phyloP scores from a whole-genome alignment of 306 rosid species.

The Cyamopsis tetragonoloba region DNA sequence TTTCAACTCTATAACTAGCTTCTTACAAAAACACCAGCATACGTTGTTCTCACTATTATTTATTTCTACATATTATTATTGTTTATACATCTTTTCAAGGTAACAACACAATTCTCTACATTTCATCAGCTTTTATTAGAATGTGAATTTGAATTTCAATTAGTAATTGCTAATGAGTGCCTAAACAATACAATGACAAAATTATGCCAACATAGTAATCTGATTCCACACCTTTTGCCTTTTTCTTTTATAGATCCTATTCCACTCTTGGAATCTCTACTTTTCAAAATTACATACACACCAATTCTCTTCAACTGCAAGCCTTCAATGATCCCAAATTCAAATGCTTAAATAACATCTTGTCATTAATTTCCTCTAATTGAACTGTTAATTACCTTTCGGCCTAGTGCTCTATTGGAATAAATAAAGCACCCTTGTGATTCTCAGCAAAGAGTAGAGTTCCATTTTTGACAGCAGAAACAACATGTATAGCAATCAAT shows the following conservation, averaged over 20 bases:
- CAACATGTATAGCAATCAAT: not conserved
- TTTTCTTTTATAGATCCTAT: not conserved
- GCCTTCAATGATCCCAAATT: not conserved
- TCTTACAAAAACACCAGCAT: no score
- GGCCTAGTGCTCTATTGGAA: not conserved
- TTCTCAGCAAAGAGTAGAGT: not conserved
- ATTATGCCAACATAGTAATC: no score
- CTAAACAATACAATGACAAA: no score
- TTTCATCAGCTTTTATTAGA: no score
- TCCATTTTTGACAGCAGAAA: not conserved
- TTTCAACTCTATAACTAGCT: no score
- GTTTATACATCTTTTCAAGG: no score
- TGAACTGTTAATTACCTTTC: not conserved
- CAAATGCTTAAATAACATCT: conserved; percentile 3
- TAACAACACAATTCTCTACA: no score
- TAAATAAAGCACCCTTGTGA: no score
- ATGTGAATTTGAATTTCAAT: no score
- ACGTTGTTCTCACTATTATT: no score
- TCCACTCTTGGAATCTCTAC: not conserved
- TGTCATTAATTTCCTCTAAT: not conserved
- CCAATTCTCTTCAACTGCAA: not conserved
- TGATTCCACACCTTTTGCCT: not conserved
- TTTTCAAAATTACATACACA: not conserved
- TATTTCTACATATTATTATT: no score
- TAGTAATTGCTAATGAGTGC: no score